Percentiles rank a stretch among this genome's conserved stretches.
phyloP scores from a whole-genome alignment of 345 rosid genomes.

The Ceriops tagal region DNA sequence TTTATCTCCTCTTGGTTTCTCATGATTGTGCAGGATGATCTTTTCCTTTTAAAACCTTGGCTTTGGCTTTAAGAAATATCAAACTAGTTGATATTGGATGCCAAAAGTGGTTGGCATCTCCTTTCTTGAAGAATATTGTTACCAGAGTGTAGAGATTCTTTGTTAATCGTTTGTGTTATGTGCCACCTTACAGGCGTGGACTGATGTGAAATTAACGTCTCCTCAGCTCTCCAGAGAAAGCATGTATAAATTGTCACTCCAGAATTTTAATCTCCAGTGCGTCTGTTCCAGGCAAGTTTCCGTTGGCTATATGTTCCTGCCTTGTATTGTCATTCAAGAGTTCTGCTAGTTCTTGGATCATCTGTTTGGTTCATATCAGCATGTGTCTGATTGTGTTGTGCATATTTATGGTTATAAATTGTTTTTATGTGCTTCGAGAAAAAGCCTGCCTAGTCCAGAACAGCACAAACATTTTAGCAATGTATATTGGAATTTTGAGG shows the following conservation, averaged over 20 bases:
- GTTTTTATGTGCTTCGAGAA: not conserved
- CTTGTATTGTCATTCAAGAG: not conserved
- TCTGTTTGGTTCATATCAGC: not conserved
- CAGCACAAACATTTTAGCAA: not conserved
- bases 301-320: not conserved
- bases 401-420: not conserved
- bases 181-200: constrained; percentile 53
- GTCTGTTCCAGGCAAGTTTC: constrained; percentile 64
- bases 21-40: not conserved
- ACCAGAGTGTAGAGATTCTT: not conserved
- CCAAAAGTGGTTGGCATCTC: not conserved
- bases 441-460: not conserved
- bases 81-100: not conserved
- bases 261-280: constrained; percentile 53
- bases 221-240: constrained; percentile 91
- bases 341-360: not conserved
- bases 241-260: constrained; percentile 68
- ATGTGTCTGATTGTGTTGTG: not conserved
- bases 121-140: not conserved
- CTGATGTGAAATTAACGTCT: constrained; percentile 81
- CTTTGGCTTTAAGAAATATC: no score
- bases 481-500: constrained; percentile 7
- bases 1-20: not conserved
- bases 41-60: no score
- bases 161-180: constrained; percentile 1